Percentiles rank a stretch among this genome's conserved stretches.
phyloP scores from a whole-genome alignment of 73 alveolate species.

The Urostyla sp. region DNA sequence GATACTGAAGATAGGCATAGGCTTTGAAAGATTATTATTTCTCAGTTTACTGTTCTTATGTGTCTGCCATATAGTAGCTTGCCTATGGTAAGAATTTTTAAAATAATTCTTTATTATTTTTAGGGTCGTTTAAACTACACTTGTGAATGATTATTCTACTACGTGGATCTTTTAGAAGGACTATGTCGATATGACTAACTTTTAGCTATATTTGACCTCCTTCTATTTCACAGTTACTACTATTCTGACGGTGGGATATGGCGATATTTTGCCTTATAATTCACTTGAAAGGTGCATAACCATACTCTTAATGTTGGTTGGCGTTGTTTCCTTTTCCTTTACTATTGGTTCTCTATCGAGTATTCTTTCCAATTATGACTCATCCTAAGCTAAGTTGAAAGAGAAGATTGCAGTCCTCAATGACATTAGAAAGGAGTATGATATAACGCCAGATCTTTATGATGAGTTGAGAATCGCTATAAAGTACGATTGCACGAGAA shows the following conservation, averaged over 20 bases:
- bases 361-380: constrained; percentile 57
- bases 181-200: not conserved
- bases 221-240: constrained; percentile 87
- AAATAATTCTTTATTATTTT: not conserved
- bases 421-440: constrained; percentile 44
- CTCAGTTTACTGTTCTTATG: constrained; percentile 55
- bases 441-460: constrained; percentile 51
- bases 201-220: constrained; percentile 70
- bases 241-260: constrained; percentile 89
- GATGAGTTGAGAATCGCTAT: constrained; percentile 51
- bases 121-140: constrained; percentile 68
- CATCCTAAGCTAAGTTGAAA: constrained; percentile 60
- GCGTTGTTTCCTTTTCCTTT: constrained; percentile 68
- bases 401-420: constrained; percentile 62
- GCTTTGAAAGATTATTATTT: constrained; percentile 65
- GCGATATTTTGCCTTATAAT: constrained; percentile 72
- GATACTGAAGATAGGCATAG: constrained; percentile 61
- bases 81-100: constrained; percentile 60
- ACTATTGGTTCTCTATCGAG: constrained; percentile 65
- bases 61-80: constrained; percentile 70
- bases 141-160: constrained; percentile 46
- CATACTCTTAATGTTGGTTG: constrained; percentile 64
- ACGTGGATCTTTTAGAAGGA: constrained; percentile 38
- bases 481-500: constrained; percentile 63
- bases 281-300: constrained; percentile 44